Evolutionary conservation across 2,329 filamentous ascomycete species (phyloP).

Genomic region (Ophiostoma novo-ulmi): DNA sequence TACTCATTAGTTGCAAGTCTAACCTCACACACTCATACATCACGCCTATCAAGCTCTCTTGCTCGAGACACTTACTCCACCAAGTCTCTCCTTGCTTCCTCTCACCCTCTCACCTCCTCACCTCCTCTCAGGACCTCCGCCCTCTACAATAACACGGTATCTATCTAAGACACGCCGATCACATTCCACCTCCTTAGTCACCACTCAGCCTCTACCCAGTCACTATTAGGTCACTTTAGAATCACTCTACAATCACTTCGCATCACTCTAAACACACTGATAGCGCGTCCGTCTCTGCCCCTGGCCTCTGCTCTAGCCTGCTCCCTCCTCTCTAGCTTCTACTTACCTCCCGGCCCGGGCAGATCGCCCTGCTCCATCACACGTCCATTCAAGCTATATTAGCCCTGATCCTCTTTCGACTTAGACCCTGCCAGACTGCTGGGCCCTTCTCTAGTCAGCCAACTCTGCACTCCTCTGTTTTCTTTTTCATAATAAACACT

Average conservation of each 20-base stretch:
- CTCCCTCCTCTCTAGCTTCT: not conserved
- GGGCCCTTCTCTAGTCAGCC: not conserved
- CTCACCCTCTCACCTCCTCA: not conserved
- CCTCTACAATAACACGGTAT: not conserved
- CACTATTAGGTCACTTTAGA: not conserved
- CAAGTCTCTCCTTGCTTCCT: not conserved
- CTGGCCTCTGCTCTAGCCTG: not conserved
- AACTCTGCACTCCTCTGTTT: not conserved
- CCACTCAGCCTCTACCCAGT: not conserved
- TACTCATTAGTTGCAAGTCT: not conserved
- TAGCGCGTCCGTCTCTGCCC: not conserved
- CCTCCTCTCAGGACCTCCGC: not conserved
- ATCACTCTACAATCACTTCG: no score
- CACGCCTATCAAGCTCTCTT: not conserved
- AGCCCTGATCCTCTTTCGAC: not conserved
- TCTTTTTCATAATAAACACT: not conserved
- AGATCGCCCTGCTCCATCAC: conserved; percentile 8
- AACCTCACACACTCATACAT: not conserved
- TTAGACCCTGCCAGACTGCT: conserved; percentile 1
- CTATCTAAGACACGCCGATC: conserved; percentile 6
- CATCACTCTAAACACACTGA: not conserved
- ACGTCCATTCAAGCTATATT: not conserved
- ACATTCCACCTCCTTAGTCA: conserved; percentile 1
- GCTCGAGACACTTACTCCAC: not conserved
- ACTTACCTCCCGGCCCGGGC: conserved; percentile 9